Evolutionary conservation across 176 grass and related monocot species (phyloP).

Genomic region (Bonia amplexicaulis): DNA sequence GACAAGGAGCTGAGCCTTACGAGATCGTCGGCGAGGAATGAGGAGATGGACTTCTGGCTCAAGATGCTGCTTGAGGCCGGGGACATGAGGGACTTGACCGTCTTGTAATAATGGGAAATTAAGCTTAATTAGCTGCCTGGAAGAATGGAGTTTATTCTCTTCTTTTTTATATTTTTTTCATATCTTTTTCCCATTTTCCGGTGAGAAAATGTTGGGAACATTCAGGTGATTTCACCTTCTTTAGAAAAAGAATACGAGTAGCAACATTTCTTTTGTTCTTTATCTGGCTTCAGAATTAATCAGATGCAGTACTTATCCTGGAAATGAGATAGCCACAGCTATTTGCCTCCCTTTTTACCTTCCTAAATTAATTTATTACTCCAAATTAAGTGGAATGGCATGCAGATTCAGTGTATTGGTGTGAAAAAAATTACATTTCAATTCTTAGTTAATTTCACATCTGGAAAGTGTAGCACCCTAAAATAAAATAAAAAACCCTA

Average conservation of each 20-base stretch:
- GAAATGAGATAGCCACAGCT: slow-evolving; percentile 14
- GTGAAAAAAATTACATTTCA: neutral
- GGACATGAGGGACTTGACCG: slow-evolving; percentile 30
- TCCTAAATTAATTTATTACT: neutral
- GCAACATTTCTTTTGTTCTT: slow-evolving; percentile 25
- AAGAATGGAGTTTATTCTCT: neutral
- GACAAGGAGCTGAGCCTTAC: slow-evolving; percentile 17
- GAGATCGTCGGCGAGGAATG: slow-evolving; percentile 11
- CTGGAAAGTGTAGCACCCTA: neutral
- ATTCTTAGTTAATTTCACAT: neutral
- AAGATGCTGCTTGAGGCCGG: slow-evolving; percentile 46
- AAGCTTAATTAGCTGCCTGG: neutral
- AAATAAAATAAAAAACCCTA: too few species aligned
- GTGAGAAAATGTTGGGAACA: slow-evolving; percentile 31
- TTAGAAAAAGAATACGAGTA: slow-evolving; percentile 25
- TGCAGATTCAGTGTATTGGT: neutral
- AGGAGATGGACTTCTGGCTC: slow-evolving; percentile 63
- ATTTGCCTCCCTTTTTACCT: neutral
- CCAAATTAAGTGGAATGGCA: neutral
- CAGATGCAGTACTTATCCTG: neutral
- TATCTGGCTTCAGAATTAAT: neutral
- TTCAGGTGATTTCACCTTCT: slow-evolving; percentile 23
- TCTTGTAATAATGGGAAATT: neutral
- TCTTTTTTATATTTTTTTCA: too few species aligned
- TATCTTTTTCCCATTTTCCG: slow-evolving; percentile 5